Conservation (phyloP, 306 rosid species). For the Datisca glomerata region DNA sequence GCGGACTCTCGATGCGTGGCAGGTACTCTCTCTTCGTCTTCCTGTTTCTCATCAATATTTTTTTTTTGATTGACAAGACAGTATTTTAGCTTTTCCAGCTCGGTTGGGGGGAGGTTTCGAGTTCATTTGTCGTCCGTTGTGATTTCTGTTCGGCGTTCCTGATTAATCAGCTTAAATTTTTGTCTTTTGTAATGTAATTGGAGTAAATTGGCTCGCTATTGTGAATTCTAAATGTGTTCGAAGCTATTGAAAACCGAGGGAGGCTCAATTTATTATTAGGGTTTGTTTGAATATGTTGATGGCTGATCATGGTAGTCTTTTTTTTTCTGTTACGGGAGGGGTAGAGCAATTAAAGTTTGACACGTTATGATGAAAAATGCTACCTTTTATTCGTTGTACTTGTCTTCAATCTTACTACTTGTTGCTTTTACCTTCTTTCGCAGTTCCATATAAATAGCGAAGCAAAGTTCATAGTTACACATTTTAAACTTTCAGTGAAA, state of each 20-base stretch:
- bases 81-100: background rate
- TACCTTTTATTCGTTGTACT: too few relatives aligned
- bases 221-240: background rate
- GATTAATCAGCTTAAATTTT: background rate
- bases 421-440: too few relatives aligned
- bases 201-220: background rate
- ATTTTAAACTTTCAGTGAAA: constrained; percentile 5
- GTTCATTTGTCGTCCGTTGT: background rate
- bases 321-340: too few relatives aligned
- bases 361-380: too few relatives aligned
- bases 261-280: too few relatives aligned
- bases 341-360: too few relatives aligned
- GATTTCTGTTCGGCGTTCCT: constrained; percentile 6
- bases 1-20: constrained; percentile 99
- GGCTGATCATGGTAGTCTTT: too few relatives aligned
- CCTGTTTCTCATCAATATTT: background rate
- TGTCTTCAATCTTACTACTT: too few relatives aligned
- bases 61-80: background rate
- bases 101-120: constrained; percentile 1
- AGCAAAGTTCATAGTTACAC: background rate
- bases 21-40: constrained; percentile 40
- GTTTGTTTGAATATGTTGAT: too few relatives aligned
- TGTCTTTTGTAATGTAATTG: background rate
- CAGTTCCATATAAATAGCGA: too few relatives aligned
- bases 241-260: too few relatives aligned